Percentiles rank a stretch among this genome's conserved stretches.
phyloP scores from a whole-genome alignment of 257 asterid genomes.

The Linderniella brevidens region DNA sequence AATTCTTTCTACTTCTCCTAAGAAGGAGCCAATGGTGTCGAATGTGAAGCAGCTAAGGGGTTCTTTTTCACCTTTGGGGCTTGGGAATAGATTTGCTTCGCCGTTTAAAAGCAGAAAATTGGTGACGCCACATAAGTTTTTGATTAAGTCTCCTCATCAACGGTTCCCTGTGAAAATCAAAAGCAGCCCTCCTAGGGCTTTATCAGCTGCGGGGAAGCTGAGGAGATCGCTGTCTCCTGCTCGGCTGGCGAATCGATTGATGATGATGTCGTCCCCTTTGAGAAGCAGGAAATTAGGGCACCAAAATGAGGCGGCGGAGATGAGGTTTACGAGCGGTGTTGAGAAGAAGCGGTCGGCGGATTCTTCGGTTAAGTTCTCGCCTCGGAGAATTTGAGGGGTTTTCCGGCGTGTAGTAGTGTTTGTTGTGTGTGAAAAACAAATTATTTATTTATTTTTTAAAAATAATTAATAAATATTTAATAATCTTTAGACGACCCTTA shows the following conservation, averaged over 20 bases:
- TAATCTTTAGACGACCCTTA: no score
- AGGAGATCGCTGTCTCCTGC: conserved; percentile 64
- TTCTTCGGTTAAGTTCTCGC: conserved; percentile 27
- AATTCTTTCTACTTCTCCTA: no score
- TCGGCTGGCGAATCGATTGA: conserved; percentile 31
- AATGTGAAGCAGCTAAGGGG: no score
- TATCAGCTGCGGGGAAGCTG: conserved; percentile 30
- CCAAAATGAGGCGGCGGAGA: conserved; percentile 29
- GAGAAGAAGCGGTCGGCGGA: conserved; percentile 32
- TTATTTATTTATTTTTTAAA: neutral
- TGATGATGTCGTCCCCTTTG: conserved; percentile 34
- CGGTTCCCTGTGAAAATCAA: conserved; percentile 26
- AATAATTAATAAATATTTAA: neutral
- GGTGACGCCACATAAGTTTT: conserved; percentile 46
- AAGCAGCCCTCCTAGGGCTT: conserved; percentile 29
- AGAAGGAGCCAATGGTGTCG: no score
- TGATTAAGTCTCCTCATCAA: conserved; percentile 55
- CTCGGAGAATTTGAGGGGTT: conserved; percentile 29
- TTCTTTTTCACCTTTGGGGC: no score
- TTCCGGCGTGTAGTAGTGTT: no score
- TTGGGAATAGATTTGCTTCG: no score
- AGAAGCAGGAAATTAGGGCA: conserved; percentile 31
- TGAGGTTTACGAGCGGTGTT: conserved; percentile 42
- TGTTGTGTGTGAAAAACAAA: no score
- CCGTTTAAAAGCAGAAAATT: no score